phyloP scores from a whole-genome alignment of 2,329 filamentous ascomycete species.

The Talaromyces funiculosus region DNA sequence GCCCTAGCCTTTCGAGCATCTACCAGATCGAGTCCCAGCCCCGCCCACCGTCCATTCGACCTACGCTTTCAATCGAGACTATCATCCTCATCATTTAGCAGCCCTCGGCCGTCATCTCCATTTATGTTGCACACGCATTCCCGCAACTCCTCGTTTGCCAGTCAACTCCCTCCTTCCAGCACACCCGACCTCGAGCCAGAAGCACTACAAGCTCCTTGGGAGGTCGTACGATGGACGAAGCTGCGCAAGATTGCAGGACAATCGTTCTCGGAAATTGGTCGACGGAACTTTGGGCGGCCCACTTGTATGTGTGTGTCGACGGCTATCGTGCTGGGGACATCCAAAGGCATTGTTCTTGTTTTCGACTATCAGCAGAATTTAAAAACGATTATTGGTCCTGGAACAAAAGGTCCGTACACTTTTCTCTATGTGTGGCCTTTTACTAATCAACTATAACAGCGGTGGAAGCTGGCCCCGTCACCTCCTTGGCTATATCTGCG shows the following conservation, averaged over 20 bases:
- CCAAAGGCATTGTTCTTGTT: constrained; percentile 87
- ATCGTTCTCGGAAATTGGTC: constrained; percentile 86
- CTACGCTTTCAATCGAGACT: constrained; percentile 87
- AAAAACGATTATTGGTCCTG: constrained; percentile 87
- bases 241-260: constrained; percentile 83
- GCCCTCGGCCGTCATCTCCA: constrained; percentile 68
- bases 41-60: constrained; percentile 88
- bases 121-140: constrained; percentile 72
- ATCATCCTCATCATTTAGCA: constrained; percentile 54
- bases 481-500: constrained; percentile 81
- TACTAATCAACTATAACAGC: constrained; percentile 46
- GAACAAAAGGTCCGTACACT: constrained; percentile 67
- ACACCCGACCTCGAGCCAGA: constrained; percentile 61
- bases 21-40: constrained; percentile 66
- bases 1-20: constrained; percentile 64
- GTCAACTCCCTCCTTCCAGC: constrained; percentile 52
- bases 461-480: constrained; percentile 82
- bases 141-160: constrained; percentile 71
- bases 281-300: constrained; percentile 83
- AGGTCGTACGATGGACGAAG: constrained; percentile 93
- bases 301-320: constrained; percentile 87
- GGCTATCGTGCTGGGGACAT: constrained; percentile 82
- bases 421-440: background rate
- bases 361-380: constrained; percentile 97
- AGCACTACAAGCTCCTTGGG: constrained; percentile 78